Evolutionary conservation across 2,329 filamentous ascomycete genomes (phyloP).

Genomic region (Pseudogymnoascus destructans): DNA sequence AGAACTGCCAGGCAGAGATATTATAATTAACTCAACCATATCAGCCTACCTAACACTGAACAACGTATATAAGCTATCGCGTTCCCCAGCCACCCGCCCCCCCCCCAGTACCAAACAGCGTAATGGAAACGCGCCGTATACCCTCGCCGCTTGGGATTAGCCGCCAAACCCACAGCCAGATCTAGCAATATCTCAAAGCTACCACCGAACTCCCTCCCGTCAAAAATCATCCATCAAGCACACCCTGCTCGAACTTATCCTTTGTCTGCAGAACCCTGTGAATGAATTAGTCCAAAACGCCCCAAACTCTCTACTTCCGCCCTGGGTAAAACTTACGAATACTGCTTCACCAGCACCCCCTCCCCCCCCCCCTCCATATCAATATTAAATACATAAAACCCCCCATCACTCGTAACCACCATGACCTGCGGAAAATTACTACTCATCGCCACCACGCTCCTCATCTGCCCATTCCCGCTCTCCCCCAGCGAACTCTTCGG

Average conservation of each 20-base stretch:
- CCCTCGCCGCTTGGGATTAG: not conserved
- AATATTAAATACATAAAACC: constrained; percentile 89
- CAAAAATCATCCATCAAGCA: not conserved
- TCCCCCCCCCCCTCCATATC: constrained; percentile 92
- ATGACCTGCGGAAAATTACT: constrained; percentile 91
- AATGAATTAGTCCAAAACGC: not conserved
- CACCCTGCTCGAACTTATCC: constrained; percentile 2
- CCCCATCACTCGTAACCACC: constrained; percentile 92
- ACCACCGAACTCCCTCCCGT: not conserved
- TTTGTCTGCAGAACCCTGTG: not conserved
- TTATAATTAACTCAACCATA: not conserved
- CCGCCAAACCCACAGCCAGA: not conserved
- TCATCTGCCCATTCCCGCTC: constrained; percentile 42
- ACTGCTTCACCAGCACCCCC: constrained; percentile 80
- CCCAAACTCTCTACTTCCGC: not conserved
- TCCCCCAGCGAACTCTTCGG: constrained; percentile 43
- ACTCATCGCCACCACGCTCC: constrained; percentile 95
- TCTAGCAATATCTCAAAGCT: not conserved
- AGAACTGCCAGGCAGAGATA: not conserved
- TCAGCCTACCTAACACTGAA: not conserved
- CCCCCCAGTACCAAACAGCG: not conserved
- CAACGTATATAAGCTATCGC: not conserved
- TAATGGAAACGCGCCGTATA: not conserved
- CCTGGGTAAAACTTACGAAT: constrained; percentile 53
- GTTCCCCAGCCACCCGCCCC: not conserved